Conservation (phyloP, 352 stramenopile genomes). For the Pythium biforme region DNA sequence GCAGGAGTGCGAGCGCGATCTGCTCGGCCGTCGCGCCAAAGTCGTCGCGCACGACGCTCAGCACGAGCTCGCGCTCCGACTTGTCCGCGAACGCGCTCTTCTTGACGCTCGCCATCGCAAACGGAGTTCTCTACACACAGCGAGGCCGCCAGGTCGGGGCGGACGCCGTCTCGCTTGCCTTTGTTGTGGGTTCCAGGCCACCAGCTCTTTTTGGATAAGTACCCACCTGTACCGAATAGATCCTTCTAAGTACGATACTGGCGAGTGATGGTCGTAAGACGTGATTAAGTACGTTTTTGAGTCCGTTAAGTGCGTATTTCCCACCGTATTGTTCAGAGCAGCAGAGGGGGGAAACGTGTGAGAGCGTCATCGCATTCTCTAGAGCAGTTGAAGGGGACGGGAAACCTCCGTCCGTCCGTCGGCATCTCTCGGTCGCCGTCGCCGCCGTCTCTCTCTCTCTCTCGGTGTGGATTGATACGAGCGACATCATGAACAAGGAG, state of each 20-base stretch:
- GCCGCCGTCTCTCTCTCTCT: too few species aligned
- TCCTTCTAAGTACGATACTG: slow-evolving; percentile 3
- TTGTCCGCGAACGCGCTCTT: slow-evolving; percentile 50
- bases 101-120: not conserved
- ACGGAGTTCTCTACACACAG: slow-evolving; percentile 1
- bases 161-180: not conserved
- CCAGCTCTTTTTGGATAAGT: slow-evolving; percentile 8
- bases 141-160: not conserved
- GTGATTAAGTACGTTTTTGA: not conserved
- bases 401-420: not conserved
- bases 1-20: slow-evolving; percentile 61
- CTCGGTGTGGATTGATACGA: too few species aligned
- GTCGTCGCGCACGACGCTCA: slow-evolving; percentile 78
- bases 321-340: slow-evolving; percentile 3
- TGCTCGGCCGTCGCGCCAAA: slow-evolving; percentile 69
- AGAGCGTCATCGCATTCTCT: too few species aligned
- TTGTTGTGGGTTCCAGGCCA: slow-evolving; percentile 3
- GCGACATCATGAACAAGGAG: slow-evolving; percentile 36
- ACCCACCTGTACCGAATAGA: slow-evolving; percentile 4
- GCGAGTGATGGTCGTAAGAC: not conserved
- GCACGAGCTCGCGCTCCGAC: slow-evolving; percentile 70
- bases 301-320: slow-evolving; percentile 4
- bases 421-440: not conserved
- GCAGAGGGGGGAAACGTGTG: not conserved
- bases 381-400: too few species aligned